These are phyloP conservation scores for Triadica sebifera DNA, from an alignment of 345 rosid species.

Conservation along the genomic window DNA sequence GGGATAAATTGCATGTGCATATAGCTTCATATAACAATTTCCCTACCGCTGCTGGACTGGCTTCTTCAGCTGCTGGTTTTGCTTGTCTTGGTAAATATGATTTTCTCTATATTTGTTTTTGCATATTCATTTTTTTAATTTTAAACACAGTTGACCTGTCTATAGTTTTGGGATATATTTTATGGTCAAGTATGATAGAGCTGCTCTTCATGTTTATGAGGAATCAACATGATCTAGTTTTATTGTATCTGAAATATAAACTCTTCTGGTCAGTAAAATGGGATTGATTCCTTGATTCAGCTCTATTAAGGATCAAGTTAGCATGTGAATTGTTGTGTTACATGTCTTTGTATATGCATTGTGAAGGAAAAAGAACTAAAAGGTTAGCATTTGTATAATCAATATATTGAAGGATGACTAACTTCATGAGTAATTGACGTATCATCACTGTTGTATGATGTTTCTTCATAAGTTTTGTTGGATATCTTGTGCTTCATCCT, in stretches of 20 bases:
- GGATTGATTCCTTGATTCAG: neutral
- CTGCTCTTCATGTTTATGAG: neutral
- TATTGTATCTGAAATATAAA: neutral
- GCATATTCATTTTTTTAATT: neutral
- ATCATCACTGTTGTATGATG: neutral
- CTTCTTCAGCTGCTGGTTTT: conserved; percentile 98
- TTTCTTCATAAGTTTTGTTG: neutral
- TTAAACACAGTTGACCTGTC: neutral
- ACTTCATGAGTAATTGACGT: neutral
- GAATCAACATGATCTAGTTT: neutral
- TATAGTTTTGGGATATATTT: neutral
- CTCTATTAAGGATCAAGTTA: neutral
- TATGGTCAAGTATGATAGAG: neutral
- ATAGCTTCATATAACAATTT: conserved; percentile 92
- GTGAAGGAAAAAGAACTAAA: neutral
- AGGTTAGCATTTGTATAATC: neutral
- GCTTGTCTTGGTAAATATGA: conserved; percentile 78
- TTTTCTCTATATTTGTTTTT: neutral
- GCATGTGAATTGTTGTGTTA: neutral
- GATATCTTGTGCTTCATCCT: neutral
- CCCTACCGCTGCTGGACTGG: conserved; percentile 98
- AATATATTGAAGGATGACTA: neutral
- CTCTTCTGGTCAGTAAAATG: neutral
- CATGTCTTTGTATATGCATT: conserved; percentile 1
- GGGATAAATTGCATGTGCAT: conserved; percentile 79